Evolutionary conservation across 345 rosid species (phyloP), one percentile per base, ranked within the genome.

Genomic region (Firmiana major): DNA sequence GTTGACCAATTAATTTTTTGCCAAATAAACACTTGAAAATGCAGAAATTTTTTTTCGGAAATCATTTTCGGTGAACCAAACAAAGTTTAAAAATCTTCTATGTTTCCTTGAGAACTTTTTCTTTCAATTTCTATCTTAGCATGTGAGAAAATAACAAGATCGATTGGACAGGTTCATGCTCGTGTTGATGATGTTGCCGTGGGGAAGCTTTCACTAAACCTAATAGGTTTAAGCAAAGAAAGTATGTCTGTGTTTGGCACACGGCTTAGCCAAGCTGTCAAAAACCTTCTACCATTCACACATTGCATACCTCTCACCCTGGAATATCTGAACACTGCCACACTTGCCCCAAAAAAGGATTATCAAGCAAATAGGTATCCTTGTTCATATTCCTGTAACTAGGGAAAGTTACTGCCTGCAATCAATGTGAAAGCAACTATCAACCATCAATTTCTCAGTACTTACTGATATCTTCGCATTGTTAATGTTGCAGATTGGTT

Each of bases 331-430:
- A 96, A 93, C 77, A 73, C 81, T 51, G 87, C 86, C 54, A 83
- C 89, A 31, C 85, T 96, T 67, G 93, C 90, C 66, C 97, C 98
- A 0, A 92, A 85, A 83, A 96, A 93, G 79, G 99, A 96, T 79
- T 96, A 96, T 82, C 81, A 79, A 74, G 79, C 70, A 34, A 92
- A 92, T 78, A 90, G 97, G 98, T 90, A 75, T 66, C 74, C 70
- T 48, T 36, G 46, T 63, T 80, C 55, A 10, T 63, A 38, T 57
- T 68, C 59, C 42, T 73, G 3, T 21, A n/a, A 36, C 6, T 5
- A 42, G 43, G 60, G 64, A 36, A 3, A 46, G 24, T 8, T 45
- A 8, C 11, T 60, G 64, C 57, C 70, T 80, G 28, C 55, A 38
- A 26, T 21, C 34, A 53, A n/a, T 72, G 48, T 65, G 31, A 43